Base-by-base conservation (phyloP, 257 asterid genomes). In the Penstemon davidsonii region DNA sequence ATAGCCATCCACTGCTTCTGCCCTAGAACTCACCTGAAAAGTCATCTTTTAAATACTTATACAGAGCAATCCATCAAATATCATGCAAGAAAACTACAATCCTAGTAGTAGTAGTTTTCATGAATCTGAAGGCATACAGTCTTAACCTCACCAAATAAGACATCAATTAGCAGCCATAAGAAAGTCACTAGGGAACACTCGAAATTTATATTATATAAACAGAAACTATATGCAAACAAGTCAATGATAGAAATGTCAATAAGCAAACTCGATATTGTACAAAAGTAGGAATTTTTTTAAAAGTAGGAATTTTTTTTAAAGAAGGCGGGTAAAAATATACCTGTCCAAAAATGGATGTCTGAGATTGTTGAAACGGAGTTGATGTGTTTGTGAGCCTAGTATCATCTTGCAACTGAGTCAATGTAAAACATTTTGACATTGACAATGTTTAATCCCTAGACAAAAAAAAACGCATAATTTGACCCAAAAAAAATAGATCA, bases 291-390 rank as follows among this genome's bases (percentile, higher is more conserved):
- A 3, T 55, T 62, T 50, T 49, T 12, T 49, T 53, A 3, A 2
- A 54, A 55, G 44, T 52, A 78, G 2, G 44, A 15, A 3, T 55
- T 62, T 50, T 49, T 12, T 49, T 53, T 3, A 2, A 54, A 55
- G 44, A 56, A 78, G 2, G 44, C 19, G 13, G 46, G 64, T 0
- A 55, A 66, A 33, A 66, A 36, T 40, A 12, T 76, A 87, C 97
- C 95, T 82, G 88, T 60, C 78, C 88, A 75, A 69, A 78, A 49
- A 78, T 62, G 63, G 92, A 83, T 54, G 78, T 66, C 62, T 49
- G 84, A 53, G 88, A 71, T 77, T 81, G 90, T 67, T 81, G 86
- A 71, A 84, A 78, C 59, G 84, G 82, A 73, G 85, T 75, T 40
- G 82, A 58, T 41, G 85, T 67, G 66, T 64, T 81, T 60, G 63